Conservation (phyloP, 2,329 filamentous ascomycete genomes). For the Fusarium coffeatum region DNA sequence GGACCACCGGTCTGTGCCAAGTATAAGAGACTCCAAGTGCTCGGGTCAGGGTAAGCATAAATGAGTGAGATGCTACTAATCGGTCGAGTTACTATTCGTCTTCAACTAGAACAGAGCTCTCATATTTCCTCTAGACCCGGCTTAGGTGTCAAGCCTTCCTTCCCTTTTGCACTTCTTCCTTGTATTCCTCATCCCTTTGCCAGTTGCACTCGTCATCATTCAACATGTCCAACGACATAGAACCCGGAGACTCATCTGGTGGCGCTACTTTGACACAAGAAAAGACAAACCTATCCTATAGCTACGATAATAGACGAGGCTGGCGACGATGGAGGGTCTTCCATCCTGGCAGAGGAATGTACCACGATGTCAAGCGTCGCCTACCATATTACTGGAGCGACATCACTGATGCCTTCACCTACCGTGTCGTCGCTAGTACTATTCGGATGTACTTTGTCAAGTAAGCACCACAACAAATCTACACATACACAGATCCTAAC, state of each 20-base stretch:
- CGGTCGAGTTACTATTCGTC: rapidly evolving
- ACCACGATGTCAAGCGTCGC: conserved; percentile 1
- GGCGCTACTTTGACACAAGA: neutral
- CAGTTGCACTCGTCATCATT: neutral
- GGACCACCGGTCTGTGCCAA: neutral
- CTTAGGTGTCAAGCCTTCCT: too few relatives aligned
- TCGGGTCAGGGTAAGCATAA: neutral
- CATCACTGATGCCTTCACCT: conserved; percentile 4
- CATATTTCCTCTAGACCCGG: neutral
- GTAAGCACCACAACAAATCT: neutral
- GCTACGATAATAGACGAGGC: neutral
- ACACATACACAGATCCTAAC: neutral
- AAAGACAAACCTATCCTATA: conserved; percentile 4
- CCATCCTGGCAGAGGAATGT: conserved; percentile 7
- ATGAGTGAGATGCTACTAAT: neutral
- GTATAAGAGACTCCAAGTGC: neutral
- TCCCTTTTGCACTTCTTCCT: neutral
- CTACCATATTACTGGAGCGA: conserved; percentile 6
- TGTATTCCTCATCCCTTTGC: rapidly evolving
- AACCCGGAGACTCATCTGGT: neutral
- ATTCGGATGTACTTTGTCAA: conserved; percentile 13
- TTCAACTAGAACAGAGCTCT: too few relatives aligned
- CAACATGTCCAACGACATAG: neutral
- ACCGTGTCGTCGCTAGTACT: conserved; percentile 1
- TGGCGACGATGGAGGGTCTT: conserved; percentile 3